A percentile compares a stretch with the other conserved stretches of the same genome.
phyloP scores from a whole-genome alignment of 129 eudicot genomes.

The Rutidosis leptorrhynchoides region DNA sequence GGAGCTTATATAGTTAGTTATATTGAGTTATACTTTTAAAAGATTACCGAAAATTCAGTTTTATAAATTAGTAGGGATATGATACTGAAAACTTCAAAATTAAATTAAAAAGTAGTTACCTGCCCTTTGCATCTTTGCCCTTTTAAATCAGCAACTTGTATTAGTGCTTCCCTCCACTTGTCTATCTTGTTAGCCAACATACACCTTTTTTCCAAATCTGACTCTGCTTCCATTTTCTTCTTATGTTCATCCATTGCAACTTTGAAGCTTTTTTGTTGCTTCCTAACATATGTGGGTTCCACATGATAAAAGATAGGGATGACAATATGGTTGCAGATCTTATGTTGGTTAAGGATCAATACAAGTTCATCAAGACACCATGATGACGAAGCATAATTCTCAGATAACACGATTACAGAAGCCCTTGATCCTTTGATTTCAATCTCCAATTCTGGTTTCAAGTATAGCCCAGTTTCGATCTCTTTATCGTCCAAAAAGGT shows the following conservation, averaged over 20 bases:
- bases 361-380: no score
- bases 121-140: background rate
- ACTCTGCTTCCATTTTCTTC: background rate
- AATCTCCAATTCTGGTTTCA: no score
- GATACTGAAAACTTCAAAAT: no score
- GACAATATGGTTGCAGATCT: background rate
- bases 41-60: no score
- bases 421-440: no score
- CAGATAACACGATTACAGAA: no score
- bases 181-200: background rate
- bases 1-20: no score
- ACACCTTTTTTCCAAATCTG: background rate
- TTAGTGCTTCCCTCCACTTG: background rate
- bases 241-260: background rate
- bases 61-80: no score
- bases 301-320: background rate
- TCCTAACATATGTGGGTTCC: background rate
- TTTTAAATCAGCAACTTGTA: background rate
- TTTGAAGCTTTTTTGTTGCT: background rate
- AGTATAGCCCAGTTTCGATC: no score
- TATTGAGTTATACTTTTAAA: no score
- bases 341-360: background rate
- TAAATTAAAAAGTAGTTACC: background rate
- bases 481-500: no score
- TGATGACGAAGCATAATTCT: background rate